Evolutionary conservation across 1,284 basidiomycete genomes (phyloP).

Genomic region (Farysia itapuensis): DNA sequence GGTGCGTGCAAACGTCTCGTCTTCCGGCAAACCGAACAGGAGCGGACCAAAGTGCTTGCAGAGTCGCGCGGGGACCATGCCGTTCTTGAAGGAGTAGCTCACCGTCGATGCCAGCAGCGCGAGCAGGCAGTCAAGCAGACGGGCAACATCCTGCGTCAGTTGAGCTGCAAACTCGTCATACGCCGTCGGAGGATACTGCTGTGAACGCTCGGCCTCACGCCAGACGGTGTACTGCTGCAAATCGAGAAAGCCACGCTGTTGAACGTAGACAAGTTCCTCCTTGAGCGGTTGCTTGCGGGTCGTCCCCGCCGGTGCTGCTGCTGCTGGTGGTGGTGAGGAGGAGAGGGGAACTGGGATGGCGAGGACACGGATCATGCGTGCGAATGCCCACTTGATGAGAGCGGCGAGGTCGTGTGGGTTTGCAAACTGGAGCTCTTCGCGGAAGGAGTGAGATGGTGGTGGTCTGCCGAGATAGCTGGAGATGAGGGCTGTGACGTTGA

Average conservation of each 20-base stretch:
- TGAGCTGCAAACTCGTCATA: slow-evolving; percentile 33
- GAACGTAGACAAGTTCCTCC: slow-evolving; percentile 53
- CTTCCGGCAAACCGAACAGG: slow-evolving; percentile 57
- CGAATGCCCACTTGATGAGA: slow-evolving; percentile 58
- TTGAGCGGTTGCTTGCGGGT: slow-evolving; percentile 26
- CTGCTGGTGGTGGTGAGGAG: no score
- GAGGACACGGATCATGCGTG: slow-evolving; percentile 50
- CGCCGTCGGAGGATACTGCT: slow-evolving; percentile 26
- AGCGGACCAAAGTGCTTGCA: slow-evolving; percentile 49
- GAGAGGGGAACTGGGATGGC: slow-evolving; percentile 35
- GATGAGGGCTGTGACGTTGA: slow-evolving; percentile 43
- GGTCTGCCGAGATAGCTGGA: slow-evolving; percentile 11
- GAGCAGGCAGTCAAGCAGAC: slow-evolving; percentile 47
- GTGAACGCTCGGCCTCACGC: slow-evolving; percentile 45
- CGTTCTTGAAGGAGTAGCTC: slow-evolving; percentile 56
- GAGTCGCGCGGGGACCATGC: slow-evolving; percentile 55
- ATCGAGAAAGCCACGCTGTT: slow-evolving; percentile 56
- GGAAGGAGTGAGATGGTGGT: slow-evolving; percentile 14
- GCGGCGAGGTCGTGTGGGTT: slow-evolving; percentile 55
- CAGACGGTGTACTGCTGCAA: slow-evolving; percentile 50
- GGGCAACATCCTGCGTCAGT: slow-evolving; percentile 25
- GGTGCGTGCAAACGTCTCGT: slow-evolving; percentile 54
- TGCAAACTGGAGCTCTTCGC: slow-evolving; percentile 50
- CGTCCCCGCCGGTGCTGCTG: no score
- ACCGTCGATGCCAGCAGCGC: slow-evolving; percentile 54